These are phyloP conservation scores for Pyricularia pennisetigena DNA, from an alignment of 2,329 filamentous ascomycete species.

Conservation along the genomic window DNA sequence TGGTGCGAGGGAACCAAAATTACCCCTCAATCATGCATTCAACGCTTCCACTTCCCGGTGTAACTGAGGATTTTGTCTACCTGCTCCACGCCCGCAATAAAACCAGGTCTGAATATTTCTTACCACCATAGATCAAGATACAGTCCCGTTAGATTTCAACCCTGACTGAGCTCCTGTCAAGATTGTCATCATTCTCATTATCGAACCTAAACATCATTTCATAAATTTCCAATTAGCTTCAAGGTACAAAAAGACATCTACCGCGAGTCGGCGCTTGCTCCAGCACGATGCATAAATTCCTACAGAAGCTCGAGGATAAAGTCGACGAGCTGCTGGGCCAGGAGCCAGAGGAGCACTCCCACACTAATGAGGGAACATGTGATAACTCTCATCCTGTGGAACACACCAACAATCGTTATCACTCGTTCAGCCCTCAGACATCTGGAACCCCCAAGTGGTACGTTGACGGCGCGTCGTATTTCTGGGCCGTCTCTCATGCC, in stretches of 20 bases:
- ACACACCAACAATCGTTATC: conserved; percentile 42
- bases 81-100: not conserved
- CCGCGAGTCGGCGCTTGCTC: not conserved
- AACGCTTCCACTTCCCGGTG: not conserved
- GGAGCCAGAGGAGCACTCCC: conserved; percentile 29
- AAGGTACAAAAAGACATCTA: not conserved
- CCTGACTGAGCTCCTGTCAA: not conserved
- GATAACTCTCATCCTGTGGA: conserved; percentile 29
- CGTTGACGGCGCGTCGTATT: conserved; percentile 75
- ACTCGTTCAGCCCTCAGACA: conserved; percentile 64
- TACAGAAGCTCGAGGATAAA: conserved; percentile 32
- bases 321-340: conserved; percentile 28
- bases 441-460: conserved; percentile 78
- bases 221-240: not conserved
- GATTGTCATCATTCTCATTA: not conserved
- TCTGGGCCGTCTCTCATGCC: conserved; percentile 75
- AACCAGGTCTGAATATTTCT: not conserved
- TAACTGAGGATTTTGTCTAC: not conserved
- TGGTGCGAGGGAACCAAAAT: not conserved
- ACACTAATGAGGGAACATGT: conserved; percentile 29
- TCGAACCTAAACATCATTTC: not conserved
- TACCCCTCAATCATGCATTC: not conserved
- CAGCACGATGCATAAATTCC: conserved; percentile 26
- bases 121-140: not conserved
- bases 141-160: not conserved